These are phyloP conservation scores for Penicillium italicum DNA, from an alignment of 2,329 filamentous ascomycete species.

Conservation along the genomic window DNA sequence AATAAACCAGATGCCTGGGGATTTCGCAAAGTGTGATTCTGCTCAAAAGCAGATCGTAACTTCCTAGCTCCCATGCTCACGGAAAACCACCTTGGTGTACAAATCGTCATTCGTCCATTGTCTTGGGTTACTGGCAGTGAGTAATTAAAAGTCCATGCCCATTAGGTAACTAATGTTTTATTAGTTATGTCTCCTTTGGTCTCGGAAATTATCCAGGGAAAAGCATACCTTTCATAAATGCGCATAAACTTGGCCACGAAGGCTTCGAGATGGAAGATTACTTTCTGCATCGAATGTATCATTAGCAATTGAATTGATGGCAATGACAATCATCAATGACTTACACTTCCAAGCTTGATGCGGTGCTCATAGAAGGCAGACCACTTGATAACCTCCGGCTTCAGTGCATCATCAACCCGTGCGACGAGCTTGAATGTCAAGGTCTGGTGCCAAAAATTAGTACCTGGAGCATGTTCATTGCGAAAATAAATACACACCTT, in stretches of 20 bases:
- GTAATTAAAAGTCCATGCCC: slow-evolving; percentile 67
- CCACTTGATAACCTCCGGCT: slow-evolving; percentile 91
- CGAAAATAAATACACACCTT: slow-evolving; percentile 52
- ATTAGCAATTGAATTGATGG: slow-evolving; percentile 2
- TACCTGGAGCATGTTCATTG: background rate
- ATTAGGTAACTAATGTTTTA: slow-evolving; percentile 53
- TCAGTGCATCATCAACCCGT: slow-evolving; percentile 82
- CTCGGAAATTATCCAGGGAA: background rate
- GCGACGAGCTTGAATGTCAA: slow-evolving; percentile 89
- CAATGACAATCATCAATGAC: slow-evolving; percentile 16
- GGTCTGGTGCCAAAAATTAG: slow-evolving; percentile 47
- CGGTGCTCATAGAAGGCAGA: slow-evolving; percentile 96
- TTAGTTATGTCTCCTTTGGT: slow-evolving; percentile 27
- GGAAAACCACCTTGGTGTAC: slow-evolving; percentile 19
- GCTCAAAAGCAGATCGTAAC: background rate
- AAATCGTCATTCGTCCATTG: slow-evolving; percentile 31
- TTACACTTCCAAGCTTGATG: slow-evolving; percentile 73
- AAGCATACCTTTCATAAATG: slow-evolving; percentile 76
- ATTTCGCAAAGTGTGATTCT: background rate
- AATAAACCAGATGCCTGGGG: background rate
- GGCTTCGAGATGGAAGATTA: slow-evolving; percentile 96
- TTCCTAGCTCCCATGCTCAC: background rate
- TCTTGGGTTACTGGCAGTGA: slow-evolving; percentile 4
- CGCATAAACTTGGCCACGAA: slow-evolving; percentile 99
- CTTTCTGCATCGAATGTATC: slow-evolving; percentile 55